phyloP scores from a whole-genome alignment of 1,284 basidiomycete genomes.

The Pyrrhoderma lamaoense region DNA sequence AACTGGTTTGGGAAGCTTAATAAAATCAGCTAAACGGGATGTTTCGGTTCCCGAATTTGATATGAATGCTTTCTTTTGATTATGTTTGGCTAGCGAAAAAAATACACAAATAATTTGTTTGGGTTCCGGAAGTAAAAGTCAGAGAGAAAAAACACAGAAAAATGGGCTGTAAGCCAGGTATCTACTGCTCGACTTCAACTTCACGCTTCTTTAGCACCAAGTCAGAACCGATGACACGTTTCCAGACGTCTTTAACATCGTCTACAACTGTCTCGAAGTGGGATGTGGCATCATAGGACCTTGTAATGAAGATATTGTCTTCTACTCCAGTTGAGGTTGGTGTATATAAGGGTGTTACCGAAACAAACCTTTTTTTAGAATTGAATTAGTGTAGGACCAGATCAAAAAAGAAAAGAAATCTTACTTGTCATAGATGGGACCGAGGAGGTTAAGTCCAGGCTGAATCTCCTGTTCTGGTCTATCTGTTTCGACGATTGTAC shows the following conservation, averaged over 20 bases:
- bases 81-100: no score
- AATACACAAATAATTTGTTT: background rate
- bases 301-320: constrained; percentile 94
- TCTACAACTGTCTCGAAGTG: constrained; percentile 99
- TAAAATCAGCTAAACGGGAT: constrained; percentile 84
- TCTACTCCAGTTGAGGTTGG: constrained; percentile 76
- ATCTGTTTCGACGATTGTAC: constrained; percentile 95
- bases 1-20: constrained; percentile 63
- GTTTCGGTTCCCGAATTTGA: constrained; percentile 81
- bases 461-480: constrained; percentile 89
- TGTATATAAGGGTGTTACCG: constrained; percentile 83
- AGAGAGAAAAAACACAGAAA: constrained; percentile 15
- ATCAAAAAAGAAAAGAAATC: constrained; percentile 24
- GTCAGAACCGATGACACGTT: constrained; percentile 68
- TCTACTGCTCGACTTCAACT: constrained; percentile 53
- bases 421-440: constrained; percentile 92
- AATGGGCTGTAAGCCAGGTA: background rate
- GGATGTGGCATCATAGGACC: constrained; percentile 96
- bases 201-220: constrained; percentile 83
- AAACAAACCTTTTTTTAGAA: constrained; percentile 68
- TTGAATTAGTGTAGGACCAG: background rate
- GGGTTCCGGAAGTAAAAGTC: constrained; percentile 16
- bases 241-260: constrained; percentile 92
- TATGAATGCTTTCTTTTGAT: constrained; percentile 63
- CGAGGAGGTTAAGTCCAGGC: constrained; percentile 89